A percentile compares a stretch with the other conserved stretches of the same genome.
Conservation (phyloP, 306 rosid genomes). For the Quercus glauca region DNA sequence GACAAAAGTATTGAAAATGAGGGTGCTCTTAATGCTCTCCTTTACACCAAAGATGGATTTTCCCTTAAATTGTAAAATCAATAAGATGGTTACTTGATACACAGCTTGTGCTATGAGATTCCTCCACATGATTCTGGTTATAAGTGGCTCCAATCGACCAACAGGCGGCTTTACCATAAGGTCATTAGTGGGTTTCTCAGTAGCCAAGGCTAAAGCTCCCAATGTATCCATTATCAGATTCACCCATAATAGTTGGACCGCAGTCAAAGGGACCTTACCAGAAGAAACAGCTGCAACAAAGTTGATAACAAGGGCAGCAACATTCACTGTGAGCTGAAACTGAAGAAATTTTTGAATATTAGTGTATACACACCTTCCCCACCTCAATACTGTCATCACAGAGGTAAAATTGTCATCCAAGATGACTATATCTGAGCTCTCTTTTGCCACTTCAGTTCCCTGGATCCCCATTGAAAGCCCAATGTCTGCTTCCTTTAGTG, state of each 20-base stretch:
- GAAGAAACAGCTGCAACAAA: slow-evolving; percentile 20
- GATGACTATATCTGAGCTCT: slow-evolving; percentile 28
- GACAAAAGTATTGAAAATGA: slow-evolving; percentile 30
- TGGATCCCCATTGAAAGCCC: slow-evolving; percentile 33
- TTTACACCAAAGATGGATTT: slow-evolving; percentile 16
- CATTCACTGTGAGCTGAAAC: slow-evolving; percentile 28
- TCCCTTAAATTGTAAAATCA: slow-evolving; percentile 23
- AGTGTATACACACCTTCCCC: slow-evolving; percentile 31
- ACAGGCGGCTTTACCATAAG: slow-evolving; percentile 13
- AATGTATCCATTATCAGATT: slow-evolving; percentile 29
- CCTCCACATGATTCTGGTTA: slow-evolving; percentile 29
- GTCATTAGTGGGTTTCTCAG: slow-evolving; percentile 19
- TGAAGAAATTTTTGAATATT: slow-evolving; percentile 29
- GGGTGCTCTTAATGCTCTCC: slow-evolving; percentile 19
- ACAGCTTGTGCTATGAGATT: slow-evolving; percentile 26
- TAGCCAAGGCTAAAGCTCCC: slow-evolving; percentile 33
- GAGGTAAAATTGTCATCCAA: slow-evolving; percentile 20
- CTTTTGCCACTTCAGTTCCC: slow-evolving; percentile 31
- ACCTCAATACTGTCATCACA: slow-evolving; percentile 18
- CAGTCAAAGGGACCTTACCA: slow-evolving; percentile 20
- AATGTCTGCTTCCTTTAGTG: slow-evolving; percentile 26
- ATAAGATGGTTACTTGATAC: slow-evolving; percentile 19
- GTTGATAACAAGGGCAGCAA: slow-evolving; percentile 15
- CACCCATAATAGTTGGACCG: slow-evolving; percentile 29
- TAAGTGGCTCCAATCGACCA: slow-evolving; percentile 12